These are phyloP conservation scores for Quercus aquifolioides DNA, from an alignment of 306 rosid species.

Conservation along the genomic window DNA sequence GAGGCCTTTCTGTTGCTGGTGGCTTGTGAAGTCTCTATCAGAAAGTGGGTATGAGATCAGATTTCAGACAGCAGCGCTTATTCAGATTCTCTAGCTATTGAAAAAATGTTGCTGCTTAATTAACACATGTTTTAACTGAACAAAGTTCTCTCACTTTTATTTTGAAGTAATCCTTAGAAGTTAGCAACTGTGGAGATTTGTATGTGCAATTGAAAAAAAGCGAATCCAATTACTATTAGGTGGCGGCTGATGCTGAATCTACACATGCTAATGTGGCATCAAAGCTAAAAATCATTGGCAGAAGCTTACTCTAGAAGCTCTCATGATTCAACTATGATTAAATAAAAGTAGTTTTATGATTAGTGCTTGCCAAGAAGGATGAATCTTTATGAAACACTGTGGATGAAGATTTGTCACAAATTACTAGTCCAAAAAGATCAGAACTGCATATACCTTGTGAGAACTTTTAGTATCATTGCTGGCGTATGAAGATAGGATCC, in stretches of 20 bases:
- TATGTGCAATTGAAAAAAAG: not conserved
- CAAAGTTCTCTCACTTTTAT: slow-evolving; percentile 12
- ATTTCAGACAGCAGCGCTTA: slow-evolving; percentile 14
- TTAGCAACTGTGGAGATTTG: slow-evolving; percentile 12
- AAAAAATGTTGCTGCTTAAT: not conserved
- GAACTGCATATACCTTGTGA: not conserved
- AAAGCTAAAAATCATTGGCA: not conserved
- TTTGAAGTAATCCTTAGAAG: not conserved
- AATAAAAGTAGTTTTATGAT: not conserved
- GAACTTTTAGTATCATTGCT: not conserved
- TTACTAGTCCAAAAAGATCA: not conserved
- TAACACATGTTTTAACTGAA: slow-evolving; percentile 8
- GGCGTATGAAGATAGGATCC: not conserved
- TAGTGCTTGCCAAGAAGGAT: slow-evolving; percentile 23
- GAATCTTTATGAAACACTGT: not conserved
- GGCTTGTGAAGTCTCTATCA: slow-evolving; percentile 29
- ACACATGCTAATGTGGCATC: not conserved
- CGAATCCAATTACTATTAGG: not conserved
- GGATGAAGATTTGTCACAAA: not conserved
- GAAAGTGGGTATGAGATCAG: slow-evolving; percentile 22
- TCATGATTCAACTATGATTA: not conserved
- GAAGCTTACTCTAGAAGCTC: not conserved
- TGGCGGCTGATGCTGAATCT: slow-evolving; percentile 9
- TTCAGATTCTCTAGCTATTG: slow-evolving; percentile 21
- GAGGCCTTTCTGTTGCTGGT: slow-evolving; percentile 23